These are phyloP conservation scores for Quercus wislizeni DNA, from an alignment of 306 rosid species.

Conservation along the genomic window DNA sequence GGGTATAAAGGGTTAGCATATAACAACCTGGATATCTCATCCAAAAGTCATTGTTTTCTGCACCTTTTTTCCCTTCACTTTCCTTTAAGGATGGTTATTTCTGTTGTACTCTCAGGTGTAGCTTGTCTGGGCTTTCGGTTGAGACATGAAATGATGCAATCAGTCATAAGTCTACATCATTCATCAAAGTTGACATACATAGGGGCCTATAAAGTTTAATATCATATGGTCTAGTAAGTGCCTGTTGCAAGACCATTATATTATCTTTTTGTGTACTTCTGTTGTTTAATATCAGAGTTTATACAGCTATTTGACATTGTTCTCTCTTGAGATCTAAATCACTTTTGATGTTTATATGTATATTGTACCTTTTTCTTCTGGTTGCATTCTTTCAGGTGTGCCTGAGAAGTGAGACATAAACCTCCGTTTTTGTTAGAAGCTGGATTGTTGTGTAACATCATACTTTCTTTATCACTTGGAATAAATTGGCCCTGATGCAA, in stretches of 20 bases:
- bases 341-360: conserved; percentile 10
- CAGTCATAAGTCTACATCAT: neutral
- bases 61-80: neutral
- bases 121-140: neutral
- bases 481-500: conserved; percentile 58
- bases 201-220: neutral
- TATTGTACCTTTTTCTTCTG: neutral
- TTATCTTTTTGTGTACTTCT: neutral
- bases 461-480: conserved; percentile 24
- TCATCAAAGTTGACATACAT: neutral
- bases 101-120: neutral
- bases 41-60: neutral
- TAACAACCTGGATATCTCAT: neutral
- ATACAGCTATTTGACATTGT: conserved; percentile 5
- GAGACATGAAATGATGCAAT: neutral
- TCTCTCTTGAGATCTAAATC: conserved; percentile 6
- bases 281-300: neutral
- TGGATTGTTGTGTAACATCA: conserved; percentile 5
- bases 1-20: too few relatives aligned
- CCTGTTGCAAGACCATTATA: neutral
- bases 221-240: neutral
- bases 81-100: neutral
- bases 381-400: conserved; percentile 11
- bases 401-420: conserved; percentile 19
- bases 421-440: conserved; percentile 12